Conservation (phyloP, 169 alveolate species). For the Cytauxzoon felis region DNA sequence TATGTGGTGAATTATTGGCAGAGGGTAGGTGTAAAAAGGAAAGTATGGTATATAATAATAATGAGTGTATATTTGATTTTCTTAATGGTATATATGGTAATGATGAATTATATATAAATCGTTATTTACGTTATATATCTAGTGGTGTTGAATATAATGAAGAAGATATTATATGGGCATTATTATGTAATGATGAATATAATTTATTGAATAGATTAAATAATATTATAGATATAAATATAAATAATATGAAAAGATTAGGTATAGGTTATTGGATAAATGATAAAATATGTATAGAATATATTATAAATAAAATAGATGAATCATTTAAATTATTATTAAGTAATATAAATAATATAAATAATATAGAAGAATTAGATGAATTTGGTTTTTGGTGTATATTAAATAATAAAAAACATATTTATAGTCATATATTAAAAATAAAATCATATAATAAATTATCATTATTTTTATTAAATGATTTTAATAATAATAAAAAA, state of each 20-base stretch:
- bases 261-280: slow-evolving; percentile 52
- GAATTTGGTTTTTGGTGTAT: slow-evolving; percentile 61
- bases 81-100: too few relatives aligned
- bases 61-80: too few relatives aligned
- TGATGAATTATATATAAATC: too few relatives aligned
- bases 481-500: slow-evolving; percentile 38
- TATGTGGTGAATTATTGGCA: too few relatives aligned
- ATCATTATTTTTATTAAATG: slow-evolving; percentile 42
- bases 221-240: not conserved
- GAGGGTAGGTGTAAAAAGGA: too few relatives aligned
- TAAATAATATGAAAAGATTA: slow-evolving; percentile 17
- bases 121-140: not conserved
- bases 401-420: slow-evolving; percentile 29
- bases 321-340: slow-evolving; percentile 25
- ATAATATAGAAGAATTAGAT: slow-evolving; percentile 34
- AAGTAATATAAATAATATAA: slow-evolving; percentile 9
- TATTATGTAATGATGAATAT: slow-evolving; percentile 34
- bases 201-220: slow-evolving; percentile 21
- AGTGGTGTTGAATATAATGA: slow-evolving; percentile 16
- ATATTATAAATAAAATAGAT: slow-evolving; percentile 24
- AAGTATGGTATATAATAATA: too few relatives aligned
- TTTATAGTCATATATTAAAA: slow-evolving; percentile 40
- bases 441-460: slow-evolving; percentile 39
- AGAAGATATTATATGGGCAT: slow-evolving; percentile 39
- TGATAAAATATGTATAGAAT: slow-evolving; percentile 8